Conservation (phyloP, 1,284 basidiomycete genomes). For the Ceratobasidium sp. region DNA sequence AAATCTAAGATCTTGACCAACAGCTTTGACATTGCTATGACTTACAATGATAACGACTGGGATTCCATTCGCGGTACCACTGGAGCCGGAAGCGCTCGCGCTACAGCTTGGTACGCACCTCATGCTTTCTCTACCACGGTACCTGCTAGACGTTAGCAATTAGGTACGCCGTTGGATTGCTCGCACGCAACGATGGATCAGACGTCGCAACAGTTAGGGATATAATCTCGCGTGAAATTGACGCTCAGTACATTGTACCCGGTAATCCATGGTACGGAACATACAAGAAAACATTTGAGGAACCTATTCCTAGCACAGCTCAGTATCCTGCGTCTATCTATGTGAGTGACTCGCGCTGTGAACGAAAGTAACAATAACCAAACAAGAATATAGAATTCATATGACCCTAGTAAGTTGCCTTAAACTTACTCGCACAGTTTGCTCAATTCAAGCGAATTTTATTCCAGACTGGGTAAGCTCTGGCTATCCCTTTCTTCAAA, state of each 20-base stretch:
- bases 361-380: too few species aligned
- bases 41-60: slow-evolving; percentile 35
- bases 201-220: slow-evolving; percentile 13
- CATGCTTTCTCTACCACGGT: neutral
- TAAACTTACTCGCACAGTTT: too few species aligned
- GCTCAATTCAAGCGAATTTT: neutral
- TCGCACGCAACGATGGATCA: slow-evolving; percentile 32
- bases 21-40: slow-evolving; percentile 34
- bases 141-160: neutral
- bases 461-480: slow-evolving; percentile 29
- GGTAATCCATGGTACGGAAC: slow-evolving; percentile 34
- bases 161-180: slow-evolving; percentile 27
- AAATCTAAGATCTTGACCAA: neutral
- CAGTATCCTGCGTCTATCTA: slow-evolving; percentile 34
- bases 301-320: slow-evolving; percentile 26
- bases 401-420: slow-evolving; percentile 14
- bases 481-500: too few species aligned
- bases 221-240: slow-evolving; percentile 25
- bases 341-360: neutral
- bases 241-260: slow-evolving; percentile 30
- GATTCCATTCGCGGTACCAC: slow-evolving; percentile 26
- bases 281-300: slow-evolving; percentile 34
- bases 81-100: slow-evolving; percentile 24
- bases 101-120: slow-evolving; percentile 21
- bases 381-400: slow-evolving; percentile 5